These are phyloP conservation scores for Poa annua DNA, from an alignment of 176 grass and related monocot genomes.

Conservation along the genomic window DNA sequence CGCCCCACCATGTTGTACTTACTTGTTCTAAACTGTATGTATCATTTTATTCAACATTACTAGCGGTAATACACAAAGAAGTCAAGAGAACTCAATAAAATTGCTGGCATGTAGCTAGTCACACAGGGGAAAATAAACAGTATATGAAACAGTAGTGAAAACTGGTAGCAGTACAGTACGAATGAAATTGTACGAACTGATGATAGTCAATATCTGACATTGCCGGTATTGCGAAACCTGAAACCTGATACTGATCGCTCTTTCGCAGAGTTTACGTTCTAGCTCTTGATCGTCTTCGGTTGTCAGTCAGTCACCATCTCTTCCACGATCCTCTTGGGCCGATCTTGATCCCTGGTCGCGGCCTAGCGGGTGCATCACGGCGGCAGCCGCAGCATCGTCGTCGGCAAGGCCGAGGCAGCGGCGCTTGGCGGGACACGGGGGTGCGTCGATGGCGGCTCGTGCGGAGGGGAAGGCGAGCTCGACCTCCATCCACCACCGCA, in stretches of 20 bases:
- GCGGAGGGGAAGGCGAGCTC: conserved; percentile 2
- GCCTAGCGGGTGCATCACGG: background rate
- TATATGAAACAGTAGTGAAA: background rate
- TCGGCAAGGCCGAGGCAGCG: background rate
- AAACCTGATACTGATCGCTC: background rate
- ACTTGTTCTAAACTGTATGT: too few species aligned
- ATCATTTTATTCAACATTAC: too few species aligned
- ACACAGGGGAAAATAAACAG: background rate
- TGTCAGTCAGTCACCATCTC: background rate
- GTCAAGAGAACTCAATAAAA: too few species aligned
- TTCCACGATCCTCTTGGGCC: background rate
- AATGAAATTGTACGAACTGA: background rate
- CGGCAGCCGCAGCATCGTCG: background rate
- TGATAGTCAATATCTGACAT: background rate
- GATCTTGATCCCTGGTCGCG: background rate
- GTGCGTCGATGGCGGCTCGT: background rate
- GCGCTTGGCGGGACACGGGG: background rate
- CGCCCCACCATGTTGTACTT: too few species aligned
- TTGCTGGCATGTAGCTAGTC: too few species aligned
- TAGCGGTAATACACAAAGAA: too few species aligned
- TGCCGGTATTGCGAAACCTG: background rate
- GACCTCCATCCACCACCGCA: background rate
- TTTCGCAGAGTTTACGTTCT: background rate
- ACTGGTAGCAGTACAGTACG: background rate
- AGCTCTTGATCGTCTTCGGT: background rate